Percentiles rank a stretch among this genome's conserved stretches.
phyloP scores from a whole-genome alignment of 371 early-diverging fungal species.

The Mortierella sp. region DNA sequence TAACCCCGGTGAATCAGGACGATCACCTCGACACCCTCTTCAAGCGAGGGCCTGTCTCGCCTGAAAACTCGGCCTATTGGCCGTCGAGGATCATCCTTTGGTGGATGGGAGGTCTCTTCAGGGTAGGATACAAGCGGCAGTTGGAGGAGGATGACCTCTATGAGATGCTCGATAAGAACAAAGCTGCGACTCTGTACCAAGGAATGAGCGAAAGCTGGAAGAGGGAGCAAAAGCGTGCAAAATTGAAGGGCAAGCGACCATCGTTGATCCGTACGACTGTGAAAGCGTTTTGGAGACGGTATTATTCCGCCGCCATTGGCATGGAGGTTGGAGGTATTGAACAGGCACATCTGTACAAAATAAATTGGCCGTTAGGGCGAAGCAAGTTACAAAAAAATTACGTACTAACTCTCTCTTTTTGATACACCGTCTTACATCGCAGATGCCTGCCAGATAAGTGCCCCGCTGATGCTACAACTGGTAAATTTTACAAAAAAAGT shows the following conservation, averaged over 20 bases:
- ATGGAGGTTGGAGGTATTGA: slow-evolving; percentile 40
- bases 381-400: no score
- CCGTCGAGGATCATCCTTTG: slow-evolving; percentile 45
- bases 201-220: slow-evolving; percentile 24
- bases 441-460: slow-evolving; percentile 40
- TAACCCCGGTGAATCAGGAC: slow-evolving; percentile 9
- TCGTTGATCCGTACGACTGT: slow-evolving; percentile 40
- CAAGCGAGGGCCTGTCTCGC: slow-evolving; percentile 40
- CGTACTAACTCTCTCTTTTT: no score
- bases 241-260: slow-evolving; percentile 31
- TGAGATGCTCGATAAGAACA: slow-evolving; percentile 47
- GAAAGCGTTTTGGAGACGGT: slow-evolving; percentile 35
- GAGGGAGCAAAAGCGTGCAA: slow-evolving; percentile 34
- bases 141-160: slow-evolving; percentile 59
- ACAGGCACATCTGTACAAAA: no score
- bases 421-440: not conserved
- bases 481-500: slow-evolving; percentile 1
- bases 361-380: no score
- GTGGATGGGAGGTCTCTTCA: slow-evolving; percentile 54
- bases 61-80: slow-evolving; percentile 47
- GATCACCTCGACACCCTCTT: slow-evolving; percentile 20
- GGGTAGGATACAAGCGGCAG: slow-evolving; percentile 46
- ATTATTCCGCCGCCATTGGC: slow-evolving; percentile 31
- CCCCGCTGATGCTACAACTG: slow-evolving; percentile 37
- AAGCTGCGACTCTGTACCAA: slow-evolving; percentile 16